Conservation (phyloP, 352 stramenopile species). For the Pythium grandisporangium region DNA sequence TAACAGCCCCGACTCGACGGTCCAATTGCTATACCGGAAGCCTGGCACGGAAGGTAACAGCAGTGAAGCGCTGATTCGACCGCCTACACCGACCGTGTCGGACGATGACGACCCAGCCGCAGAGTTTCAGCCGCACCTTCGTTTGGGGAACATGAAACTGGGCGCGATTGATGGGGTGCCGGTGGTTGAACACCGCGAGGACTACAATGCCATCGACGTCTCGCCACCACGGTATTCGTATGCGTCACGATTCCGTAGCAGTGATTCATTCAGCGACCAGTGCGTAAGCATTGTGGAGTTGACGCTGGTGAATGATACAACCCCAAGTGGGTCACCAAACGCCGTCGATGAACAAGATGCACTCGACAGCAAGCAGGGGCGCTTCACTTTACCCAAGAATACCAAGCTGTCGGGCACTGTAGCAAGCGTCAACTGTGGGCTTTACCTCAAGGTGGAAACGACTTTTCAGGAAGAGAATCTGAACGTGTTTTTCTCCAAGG, state of each 20-base stretch:
- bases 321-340: no score
- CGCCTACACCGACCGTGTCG: conserved; percentile 2
- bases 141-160: conserved; percentile 36
- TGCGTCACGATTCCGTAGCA: conserved; percentile 67
- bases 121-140: conserved; percentile 27
- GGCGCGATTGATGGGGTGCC: conserved; percentile 59
- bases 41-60: background rate
- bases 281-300: conserved; percentile 80
- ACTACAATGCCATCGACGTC: conserved; percentile 64
- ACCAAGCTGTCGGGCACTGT: conserved; percentile 42
- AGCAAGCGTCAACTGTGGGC: conserved; percentile 64
- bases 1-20: conserved; percentile 71
- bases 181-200: conserved; percentile 42
- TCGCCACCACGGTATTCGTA: conserved; percentile 77
- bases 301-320: conserved; percentile 33
- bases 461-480: conserved; percentile 80
- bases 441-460: conserved; percentile 68
- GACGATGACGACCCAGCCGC: conserved; percentile 23
- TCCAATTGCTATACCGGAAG: conserved; percentile 72
- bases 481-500: conserved; percentile 75
- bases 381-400: no score
- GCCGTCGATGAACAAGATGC: conserved; percentile 10
- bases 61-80: conserved; percentile 1
- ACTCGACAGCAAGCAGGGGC: background rate
- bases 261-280: conserved; percentile 75